These are phyloP conservation scores for Hibiscus tridactylites DNA, from an alignment of 345 rosid species.

Conservation along the genomic window DNA sequence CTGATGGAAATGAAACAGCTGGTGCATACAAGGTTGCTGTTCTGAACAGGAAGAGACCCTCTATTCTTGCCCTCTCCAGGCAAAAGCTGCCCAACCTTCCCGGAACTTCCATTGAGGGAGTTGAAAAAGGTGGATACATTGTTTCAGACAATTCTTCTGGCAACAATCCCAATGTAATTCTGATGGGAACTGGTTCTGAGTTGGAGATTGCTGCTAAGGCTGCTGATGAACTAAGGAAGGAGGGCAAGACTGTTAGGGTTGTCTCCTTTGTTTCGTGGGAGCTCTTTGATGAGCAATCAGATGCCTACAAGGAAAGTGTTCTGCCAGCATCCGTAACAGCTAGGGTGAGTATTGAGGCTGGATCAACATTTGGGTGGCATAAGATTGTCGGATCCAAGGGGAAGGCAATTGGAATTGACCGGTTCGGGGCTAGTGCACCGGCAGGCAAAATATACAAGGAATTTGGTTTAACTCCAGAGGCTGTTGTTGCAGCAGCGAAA, in stretches of 20 bases:
- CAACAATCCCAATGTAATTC: constrained; percentile 87
- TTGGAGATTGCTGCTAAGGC: constrained; percentile 85
- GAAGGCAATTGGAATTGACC: constrained; percentile 72
- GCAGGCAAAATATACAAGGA: constrained; percentile 79
- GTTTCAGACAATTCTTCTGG: constrained; percentile 82
- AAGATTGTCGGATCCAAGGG: constrained; percentile 72
- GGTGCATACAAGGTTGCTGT: constrained; percentile 97
- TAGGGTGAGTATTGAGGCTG: constrained; percentile 92
- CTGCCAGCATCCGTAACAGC: constrained; percentile 67
- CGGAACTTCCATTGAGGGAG: constrained; percentile 90
- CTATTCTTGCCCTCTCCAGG: constrained; percentile 81
- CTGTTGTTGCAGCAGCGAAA: constrained; percentile 68
- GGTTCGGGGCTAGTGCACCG: constrained; percentile 92
- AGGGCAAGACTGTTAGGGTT: constrained; percentile 83
- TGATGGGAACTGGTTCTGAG: constrained; percentile 97
- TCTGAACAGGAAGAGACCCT: constrained; percentile 69
- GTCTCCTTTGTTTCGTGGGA: constrained; percentile 94
- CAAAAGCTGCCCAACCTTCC: constrained; percentile 91
- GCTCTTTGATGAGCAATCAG: constrained; percentile 69
- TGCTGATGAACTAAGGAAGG: constrained; percentile 70
- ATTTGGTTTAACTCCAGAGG: constrained; percentile 62
- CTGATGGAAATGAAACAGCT: constrained; percentile 97
- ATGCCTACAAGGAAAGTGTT: constrained; percentile 80
- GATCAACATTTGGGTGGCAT: constrained; percentile 81
- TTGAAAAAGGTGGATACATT: constrained; percentile 84